Evolutionary conservation across 768 basidiomycete species (phyloP), one percentile per base, ranked within the genome.

Genomic region (Mycena alexandri): DNA sequence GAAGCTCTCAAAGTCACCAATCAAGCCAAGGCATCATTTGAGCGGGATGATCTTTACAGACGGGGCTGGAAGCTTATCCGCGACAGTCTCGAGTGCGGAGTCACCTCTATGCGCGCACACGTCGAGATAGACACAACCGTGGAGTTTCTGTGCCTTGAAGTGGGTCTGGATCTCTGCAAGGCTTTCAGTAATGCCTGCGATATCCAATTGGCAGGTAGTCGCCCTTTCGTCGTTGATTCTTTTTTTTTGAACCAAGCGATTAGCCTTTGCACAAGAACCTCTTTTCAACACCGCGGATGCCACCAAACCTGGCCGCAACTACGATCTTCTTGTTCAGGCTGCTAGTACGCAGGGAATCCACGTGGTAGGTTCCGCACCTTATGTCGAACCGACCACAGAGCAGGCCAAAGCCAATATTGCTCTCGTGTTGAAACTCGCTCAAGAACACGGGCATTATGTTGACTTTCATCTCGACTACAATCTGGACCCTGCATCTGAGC

Each of bases 401-500:
- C 83, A 85, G 61, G 84, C 86, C 19, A 83, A 84, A 72, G 75
- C 75, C 75, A 91, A 90, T 73, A 86, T 90, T 36, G 76, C 75
- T 24, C 81, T 85, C 67, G 76, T 90, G 51, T 79, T 90, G 73
- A 78, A 84, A 41, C 78, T 86, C 57, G 86, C 87, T 12, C 71
- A 75, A 53, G 73, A 73, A 46, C 75, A 75, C 47, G 71, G 72
- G 21, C 76, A 84, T 22, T 84, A 87, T 67, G 81, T 84, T 47
- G 90, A 90, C 74, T 90, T 90, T 73, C 90, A 91, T 76, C 83
- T 91, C 34, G 89, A 90, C 78, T 90, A 89, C 76, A 90, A 87
- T 78, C 79, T 91, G 53, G 84, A 90, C 74, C 76, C 80, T 17
- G 73, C 73, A 34, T 73, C 80, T 52, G 82, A 86, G 68, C 87